These are phyloP conservation scores for Elongisporangium senticosum DNA, from an alignment of 352 stramenopile species.

Conservation along the genomic window DNA sequence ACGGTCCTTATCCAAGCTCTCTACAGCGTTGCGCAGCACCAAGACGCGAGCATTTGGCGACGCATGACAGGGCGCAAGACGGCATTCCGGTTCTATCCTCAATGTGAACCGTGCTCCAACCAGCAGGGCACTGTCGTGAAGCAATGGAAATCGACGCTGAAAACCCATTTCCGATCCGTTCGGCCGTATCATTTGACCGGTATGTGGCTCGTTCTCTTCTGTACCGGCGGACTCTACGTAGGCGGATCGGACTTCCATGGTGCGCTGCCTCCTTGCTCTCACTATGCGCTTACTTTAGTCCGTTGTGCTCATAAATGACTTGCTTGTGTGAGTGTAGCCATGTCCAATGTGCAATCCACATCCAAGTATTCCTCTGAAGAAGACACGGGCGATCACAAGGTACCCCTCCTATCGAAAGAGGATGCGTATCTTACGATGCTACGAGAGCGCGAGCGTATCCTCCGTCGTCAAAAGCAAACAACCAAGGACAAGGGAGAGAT, in stretches of 20 bases:
- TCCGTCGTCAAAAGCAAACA: constrained; percentile 31
- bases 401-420: constrained; percentile 25
- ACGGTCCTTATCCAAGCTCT: neutral
- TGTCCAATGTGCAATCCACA: constrained; percentile 28
- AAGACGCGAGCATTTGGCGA: constrained; percentile 38
- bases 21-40: constrained; percentile 50
- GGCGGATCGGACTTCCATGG: constrained; percentile 56
- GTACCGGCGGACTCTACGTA: constrained; percentile 68
- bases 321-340: constrained; percentile 20
- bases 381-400: constrained; percentile 9
- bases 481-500: constrained; percentile 15
- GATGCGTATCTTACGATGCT: constrained; percentile 44
- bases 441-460: constrained; percentile 46
- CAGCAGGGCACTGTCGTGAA: constrained; percentile 61
- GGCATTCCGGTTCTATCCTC: constrained; percentile 75
- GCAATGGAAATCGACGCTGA: constrained; percentile 53
- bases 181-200: constrained; percentile 73
- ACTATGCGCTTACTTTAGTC: neutral
- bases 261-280: constrained; percentile 3
- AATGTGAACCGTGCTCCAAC: constrained; percentile 82
- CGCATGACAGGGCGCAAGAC: constrained; percentile 41
- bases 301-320: neutral
- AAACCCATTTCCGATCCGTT: constrained; percentile 54
- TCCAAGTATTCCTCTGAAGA: constrained; percentile 3
- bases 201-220: constrained; percentile 79